A percentile compares a stretch with the other conserved stretches of the same genome.
Evolutionary conservation across 73 alveolate genomes (phyloP).

Genomic region (Tetrahymena elliotti): DNA sequence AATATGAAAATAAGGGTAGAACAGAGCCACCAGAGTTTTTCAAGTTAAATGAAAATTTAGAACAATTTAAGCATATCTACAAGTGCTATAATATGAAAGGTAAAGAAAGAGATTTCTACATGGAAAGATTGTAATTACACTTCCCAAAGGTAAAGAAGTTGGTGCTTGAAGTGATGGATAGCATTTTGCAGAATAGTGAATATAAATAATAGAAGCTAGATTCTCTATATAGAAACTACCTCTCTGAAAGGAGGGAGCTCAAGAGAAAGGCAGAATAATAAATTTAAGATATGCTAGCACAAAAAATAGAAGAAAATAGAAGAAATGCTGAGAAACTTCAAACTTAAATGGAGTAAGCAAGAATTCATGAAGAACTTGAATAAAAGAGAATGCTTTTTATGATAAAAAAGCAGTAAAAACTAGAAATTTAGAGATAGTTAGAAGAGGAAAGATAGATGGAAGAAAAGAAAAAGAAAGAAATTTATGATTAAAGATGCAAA

Average conservation of each 20-base stretch:
- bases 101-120: background rate
- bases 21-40: background rate
- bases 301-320: slow-evolving; percentile 11
- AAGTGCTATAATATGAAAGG: background rate
- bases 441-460: slow-evolving; percentile 34
- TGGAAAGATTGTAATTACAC: background rate
- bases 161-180: background rate
- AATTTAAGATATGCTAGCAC: slow-evolving; percentile 47
- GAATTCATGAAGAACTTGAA: slow-evolving; percentile 17
- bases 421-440: slow-evolving; percentile 7
- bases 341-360: slow-evolving; percentile 12
- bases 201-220: slow-evolving; percentile 21
- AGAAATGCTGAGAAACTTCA: slow-evolving; percentile 31
- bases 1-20: background rate
- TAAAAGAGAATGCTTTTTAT: slow-evolving; percentile 47
- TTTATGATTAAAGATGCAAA: slow-evolving; percentile 22
- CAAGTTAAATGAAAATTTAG: background rate
- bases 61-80: background rate
- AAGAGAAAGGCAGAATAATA: slow-evolving; percentile 42
- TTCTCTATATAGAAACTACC: slow-evolving; percentile 54
- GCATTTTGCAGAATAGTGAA: background rate
- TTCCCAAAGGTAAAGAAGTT: background rate
- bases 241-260: slow-evolving; percentile 46
- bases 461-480: slow-evolving; percentile 16
- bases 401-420: slow-evolving; percentile 35